Base-by-base conservation (phyloP, 2,329 filamentous ascomycete species). In the Zymoseptoria passerinii region DNA sequence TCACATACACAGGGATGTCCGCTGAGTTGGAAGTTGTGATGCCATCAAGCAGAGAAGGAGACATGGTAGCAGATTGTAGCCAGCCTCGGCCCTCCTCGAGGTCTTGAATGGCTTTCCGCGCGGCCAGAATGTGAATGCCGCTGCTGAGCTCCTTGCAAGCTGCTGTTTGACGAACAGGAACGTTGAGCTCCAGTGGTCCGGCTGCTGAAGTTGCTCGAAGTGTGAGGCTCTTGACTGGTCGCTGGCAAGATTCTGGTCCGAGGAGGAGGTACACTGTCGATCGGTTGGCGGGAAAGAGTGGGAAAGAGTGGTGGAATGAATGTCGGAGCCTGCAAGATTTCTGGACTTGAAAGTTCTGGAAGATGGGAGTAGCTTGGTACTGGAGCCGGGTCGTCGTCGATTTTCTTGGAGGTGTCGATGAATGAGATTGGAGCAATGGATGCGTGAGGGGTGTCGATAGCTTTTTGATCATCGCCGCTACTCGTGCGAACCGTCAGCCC, bases 11-110 rank as follows among this genome's bases (percentile, higher is more conserved):
- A 7, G 50, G 27, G 0, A 73, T 66, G 5, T 74, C 72, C 1
- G 78, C 78, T 2, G 73, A 69, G n/a, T 29, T 35, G 35, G 35
- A 13, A 10, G 19, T 18, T 9, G n/a, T n/a, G 9, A 23, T 28
- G 9, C n/a, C 13, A 27, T 18, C 23, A 8, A 18, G 23, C 13
- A 52, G 9, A n/a, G 53, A 16, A 9, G 18, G n/a, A 51, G 73
- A 70, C 0, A 68, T 61, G 16, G 79, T 76, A 59, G 78, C 82
- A 8, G 78, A 77, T 16, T 84, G 57, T 1, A 78, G 67, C 85
- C 87, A 90, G 10, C 87, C 87, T 23, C 85, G 79, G 0, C 83
- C 82, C 68, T 88, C 81, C 70, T 91, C 87, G 0, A 91, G 79
- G 62, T 90, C 88, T 52, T 82, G 76, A 16, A 86, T 77, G 1